Evolutionary conservation across 2,329 filamentous ascomycete species (phyloP).

Genomic region (Sphaceloma murrayae): DNA sequence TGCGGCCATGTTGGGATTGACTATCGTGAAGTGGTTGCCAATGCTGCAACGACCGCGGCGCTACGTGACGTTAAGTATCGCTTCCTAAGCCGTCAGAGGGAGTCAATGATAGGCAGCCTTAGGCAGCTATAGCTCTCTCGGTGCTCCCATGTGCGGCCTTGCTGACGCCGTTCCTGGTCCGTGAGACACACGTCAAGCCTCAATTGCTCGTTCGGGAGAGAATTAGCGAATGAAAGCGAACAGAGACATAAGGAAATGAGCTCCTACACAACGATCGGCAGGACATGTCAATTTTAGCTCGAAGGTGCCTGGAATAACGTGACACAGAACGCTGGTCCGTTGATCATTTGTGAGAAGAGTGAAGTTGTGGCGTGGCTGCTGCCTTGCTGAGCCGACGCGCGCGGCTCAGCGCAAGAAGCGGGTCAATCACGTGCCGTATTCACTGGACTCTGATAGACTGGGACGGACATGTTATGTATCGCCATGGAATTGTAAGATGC

Average conservation of each 20-base stretch:
- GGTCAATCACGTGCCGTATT: too few relatives aligned
- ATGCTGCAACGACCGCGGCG: too few relatives aligned
- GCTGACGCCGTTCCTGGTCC: background rate
- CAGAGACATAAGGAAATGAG: background rate
- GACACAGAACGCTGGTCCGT: too few relatives aligned
- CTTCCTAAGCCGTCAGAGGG: background rate
- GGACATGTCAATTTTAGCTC: background rate
- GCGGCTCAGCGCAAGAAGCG: too few relatives aligned
- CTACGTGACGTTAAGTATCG: background rate
- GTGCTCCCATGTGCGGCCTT: background rate
- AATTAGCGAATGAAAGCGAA: slow-evolving; percentile 2
- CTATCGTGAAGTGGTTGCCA: too few relatives aligned
- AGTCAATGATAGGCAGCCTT: background rate
- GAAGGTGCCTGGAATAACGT: background rate
- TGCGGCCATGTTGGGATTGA: slow-evolving; percentile 7
- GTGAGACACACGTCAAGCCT: slow-evolving; percentile 10
- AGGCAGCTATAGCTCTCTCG: slow-evolving; percentile 8
- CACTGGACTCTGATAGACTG: too few relatives aligned
- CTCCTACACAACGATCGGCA: background rate
- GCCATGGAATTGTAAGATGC: background rate
- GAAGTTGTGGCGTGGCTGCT: background rate
- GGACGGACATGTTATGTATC: too few relatives aligned
- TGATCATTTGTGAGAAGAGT: background rate
- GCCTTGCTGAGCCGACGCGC: background rate
- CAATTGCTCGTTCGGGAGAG: background rate